Evolutionary conservation across 2,329 filamentous ascomycete species (phyloP).

Genomic region (Bimuria novae-zelandiae): DNA sequence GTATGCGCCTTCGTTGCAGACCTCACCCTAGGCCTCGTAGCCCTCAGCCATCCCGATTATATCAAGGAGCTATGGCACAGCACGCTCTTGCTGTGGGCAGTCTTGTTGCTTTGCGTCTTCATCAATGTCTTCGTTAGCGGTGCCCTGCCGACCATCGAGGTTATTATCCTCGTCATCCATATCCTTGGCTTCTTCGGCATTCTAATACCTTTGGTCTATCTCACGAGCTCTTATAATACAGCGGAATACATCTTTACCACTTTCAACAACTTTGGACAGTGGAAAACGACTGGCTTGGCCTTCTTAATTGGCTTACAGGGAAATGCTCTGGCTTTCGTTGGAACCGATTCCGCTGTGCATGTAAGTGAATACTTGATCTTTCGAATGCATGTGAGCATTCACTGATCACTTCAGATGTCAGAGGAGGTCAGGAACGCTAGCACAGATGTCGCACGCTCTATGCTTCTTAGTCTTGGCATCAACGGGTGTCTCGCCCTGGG

Average conservation of each 20-base stretch:
- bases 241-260: slow-evolving; percentile 50
- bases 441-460: slow-evolving; percentile 46
- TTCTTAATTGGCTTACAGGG: slow-evolving; percentile 50
- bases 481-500: slow-evolving; percentile 49
- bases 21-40: slow-evolving; percentile 38
- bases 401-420: slow-evolving; percentile 37
- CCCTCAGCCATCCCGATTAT: slow-evolving; percentile 48
- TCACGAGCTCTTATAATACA: slow-evolving; percentile 46
- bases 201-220: slow-evolving; percentile 48
- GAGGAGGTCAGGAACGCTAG: slow-evolving; percentile 47
- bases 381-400: neutral
- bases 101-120: slow-evolving; percentile 47
- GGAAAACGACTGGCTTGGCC: slow-evolving; percentile 51
- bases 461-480: slow-evolving; percentile 48
- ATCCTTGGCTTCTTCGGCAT: slow-evolving; percentile 59
- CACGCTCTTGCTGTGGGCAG: slow-evolving; percentile 55
- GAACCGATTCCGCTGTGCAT: slow-evolving; percentile 46
- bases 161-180: slow-evolving; percentile 55
- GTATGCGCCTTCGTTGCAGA: slow-evolving; percentile 44
- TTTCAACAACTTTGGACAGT: slow-evolving; percentile 54
- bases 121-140: slow-evolving; percentile 56
- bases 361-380: slow-evolving; percentile 20
- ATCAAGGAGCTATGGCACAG: slow-evolving; percentile 53
- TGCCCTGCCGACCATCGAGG: slow-evolving; percentile 55
- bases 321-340: slow-evolving; percentile 46